These are phyloP conservation scores for Ogataea methylovora DNA, from an alignment of 805 yeast genomes.

Conservation along the genomic window DNA sequence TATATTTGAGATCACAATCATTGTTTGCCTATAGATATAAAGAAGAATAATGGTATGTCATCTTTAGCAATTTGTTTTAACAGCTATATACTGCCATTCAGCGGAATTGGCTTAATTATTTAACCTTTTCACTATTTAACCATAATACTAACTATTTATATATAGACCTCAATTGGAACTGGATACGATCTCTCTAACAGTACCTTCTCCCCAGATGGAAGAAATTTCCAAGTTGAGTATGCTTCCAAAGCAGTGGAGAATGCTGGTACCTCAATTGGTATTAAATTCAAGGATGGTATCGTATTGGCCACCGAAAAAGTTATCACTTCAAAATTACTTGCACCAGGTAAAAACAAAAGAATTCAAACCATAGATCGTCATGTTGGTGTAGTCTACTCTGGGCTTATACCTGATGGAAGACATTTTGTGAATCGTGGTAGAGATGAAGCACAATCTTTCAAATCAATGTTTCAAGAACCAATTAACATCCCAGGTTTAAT, in stretches of 20 bases:
- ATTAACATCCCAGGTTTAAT: conserved; percentile 77
- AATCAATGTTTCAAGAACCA: conserved; percentile 65
- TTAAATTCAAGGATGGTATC: conserved; percentile 86
- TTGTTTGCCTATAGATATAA: too few relatives aligned
- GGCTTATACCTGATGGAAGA: conserved; percentile 94
- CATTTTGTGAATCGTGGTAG: conserved; percentile 88
- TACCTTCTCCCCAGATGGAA: conserved; percentile 89
- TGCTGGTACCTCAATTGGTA: conserved; percentile 92
- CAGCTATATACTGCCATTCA: too few relatives aligned
- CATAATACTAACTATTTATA: too few relatives aligned
- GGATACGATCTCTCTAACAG: conserved; percentile 98
- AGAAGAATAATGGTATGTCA: too few relatives aligned
- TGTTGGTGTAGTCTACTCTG: conserved; percentile 91
- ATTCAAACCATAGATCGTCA: conserved; percentile 92
- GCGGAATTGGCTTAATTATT: too few relatives aligned
- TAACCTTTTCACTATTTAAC: too few relatives aligned
- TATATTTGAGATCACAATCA: too few relatives aligned
- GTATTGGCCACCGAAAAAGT: conserved; percentile 98
- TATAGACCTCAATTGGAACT: conserved; percentile 88
- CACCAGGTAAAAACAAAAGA: conserved; percentile 81
- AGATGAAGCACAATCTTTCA: conserved; percentile 80
- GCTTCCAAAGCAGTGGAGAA: conserved; percentile 97
- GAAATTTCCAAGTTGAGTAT: conserved; percentile 96
- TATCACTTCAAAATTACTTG: conserved; percentile 77
- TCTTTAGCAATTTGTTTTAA: too few relatives aligned